Evolutionary conservation across 2,329 filamentous ascomycete genomes (phyloP).

Genomic region (Alternaria triticimaculans): DNA sequence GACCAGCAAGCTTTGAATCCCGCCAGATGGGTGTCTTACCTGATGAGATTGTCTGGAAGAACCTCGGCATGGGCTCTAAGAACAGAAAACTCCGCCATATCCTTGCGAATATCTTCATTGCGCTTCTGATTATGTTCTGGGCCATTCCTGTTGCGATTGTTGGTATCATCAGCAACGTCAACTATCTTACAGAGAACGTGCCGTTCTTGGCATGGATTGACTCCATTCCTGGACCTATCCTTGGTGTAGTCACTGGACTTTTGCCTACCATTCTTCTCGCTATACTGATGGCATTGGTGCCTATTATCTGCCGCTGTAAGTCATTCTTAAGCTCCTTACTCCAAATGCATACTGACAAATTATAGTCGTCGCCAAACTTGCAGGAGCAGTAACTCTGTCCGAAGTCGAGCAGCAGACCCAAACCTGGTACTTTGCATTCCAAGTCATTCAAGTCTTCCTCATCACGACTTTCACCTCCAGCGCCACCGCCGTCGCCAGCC

Average conservation of each 20-base stretch:
- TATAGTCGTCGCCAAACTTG: constrained; percentile 42
- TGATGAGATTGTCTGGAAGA: constrained; percentile 56
- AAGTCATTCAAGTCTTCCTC: constrained; percentile 91
- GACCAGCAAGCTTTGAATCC: constrained; percentile 38
- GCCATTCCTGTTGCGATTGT: constrained; percentile 53
- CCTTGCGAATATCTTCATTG: constrained; percentile 47
- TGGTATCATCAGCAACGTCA: constrained; percentile 53
- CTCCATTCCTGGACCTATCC: constrained; percentile 47
- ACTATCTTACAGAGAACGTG: constrained; percentile 47
- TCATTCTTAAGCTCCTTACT: too few species aligned
- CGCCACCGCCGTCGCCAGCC: constrained; percentile 64
- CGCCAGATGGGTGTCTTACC: constrained; percentile 54
- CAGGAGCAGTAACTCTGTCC: constrained; percentile 48
- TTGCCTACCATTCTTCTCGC: constrained; percentile 53
- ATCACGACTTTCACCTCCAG: constrained; percentile 83
- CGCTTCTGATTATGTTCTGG: constrained; percentile 54
- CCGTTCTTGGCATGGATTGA: constrained; percentile 53
- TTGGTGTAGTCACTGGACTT: constrained; percentile 55
- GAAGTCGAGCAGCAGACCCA: constrained; percentile 77
- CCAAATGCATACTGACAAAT: neutral
- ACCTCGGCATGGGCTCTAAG: constrained; percentile 48
- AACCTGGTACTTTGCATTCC: constrained; percentile 90
- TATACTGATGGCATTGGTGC: constrained; percentile 53
- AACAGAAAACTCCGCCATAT: constrained; percentile 39
- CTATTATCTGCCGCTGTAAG: constrained; percentile 47